phyloP scores from a whole-genome alignment of 495 filamentous ascomycete species.

The Neurospora tetrasperma region DNA sequence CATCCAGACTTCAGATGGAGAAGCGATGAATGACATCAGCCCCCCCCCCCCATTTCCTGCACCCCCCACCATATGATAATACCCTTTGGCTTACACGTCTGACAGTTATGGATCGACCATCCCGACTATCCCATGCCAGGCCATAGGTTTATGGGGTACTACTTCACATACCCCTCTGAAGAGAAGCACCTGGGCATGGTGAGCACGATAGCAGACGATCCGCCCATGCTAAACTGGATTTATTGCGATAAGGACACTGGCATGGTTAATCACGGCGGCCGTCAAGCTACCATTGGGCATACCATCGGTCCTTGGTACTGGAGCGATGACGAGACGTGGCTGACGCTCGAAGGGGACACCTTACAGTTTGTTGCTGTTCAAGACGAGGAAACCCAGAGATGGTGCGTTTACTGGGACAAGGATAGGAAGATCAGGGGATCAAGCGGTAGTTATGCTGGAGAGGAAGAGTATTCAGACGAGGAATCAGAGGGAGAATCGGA shows the following conservation, averaged over 20 bases:
- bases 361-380: slow-evolving; percentile 33
- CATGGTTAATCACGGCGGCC: slow-evolving; percentile 43
- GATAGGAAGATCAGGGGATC: slow-evolving; percentile 18
- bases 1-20: slow-evolving; percentile 1
- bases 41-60: not conserved
- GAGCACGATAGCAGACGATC: slow-evolving; percentile 46
- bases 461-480: slow-evolving; percentile 14
- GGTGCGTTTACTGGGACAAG: slow-evolving; percentile 36
- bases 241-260: slow-evolving; percentile 48
- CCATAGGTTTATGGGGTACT: slow-evolving; percentile 50
- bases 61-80: not conserved
- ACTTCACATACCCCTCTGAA: slow-evolving; percentile 48
- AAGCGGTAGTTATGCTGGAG: not conserved
- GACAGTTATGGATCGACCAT: slow-evolving; percentile 37
- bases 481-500: slow-evolving; percentile 17
- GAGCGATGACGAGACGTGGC: slow-evolving; percentile 42
- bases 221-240: slow-evolving; percentile 56
- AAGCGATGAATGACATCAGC: slow-evolving; percentile 4
- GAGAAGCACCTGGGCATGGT: slow-evolving; percentile 47
- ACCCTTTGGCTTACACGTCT: not conserved
- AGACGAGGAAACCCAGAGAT: slow-evolving; percentile 30
- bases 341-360: slow-evolving; percentile 39
- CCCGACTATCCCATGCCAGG: slow-evolving; percentile 33
- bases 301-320: slow-evolving; percentile 48
- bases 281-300: slow-evolving; percentile 37